Conservation (phyloP, 805 yeast species). For the Wickerhamomyces queroliae region DNA sequence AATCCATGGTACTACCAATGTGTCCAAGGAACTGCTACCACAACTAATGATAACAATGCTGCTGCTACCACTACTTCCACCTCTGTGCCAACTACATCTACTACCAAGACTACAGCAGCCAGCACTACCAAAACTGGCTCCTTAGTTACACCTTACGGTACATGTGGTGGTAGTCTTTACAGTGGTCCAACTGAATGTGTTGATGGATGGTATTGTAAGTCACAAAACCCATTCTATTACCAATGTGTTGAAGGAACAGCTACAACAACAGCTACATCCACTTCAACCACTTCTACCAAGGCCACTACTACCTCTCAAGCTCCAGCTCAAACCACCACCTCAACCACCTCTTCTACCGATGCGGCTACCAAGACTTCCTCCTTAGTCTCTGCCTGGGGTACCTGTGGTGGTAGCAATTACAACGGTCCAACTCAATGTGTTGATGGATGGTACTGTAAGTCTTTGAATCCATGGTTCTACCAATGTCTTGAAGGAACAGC, state of each 20-base stretch:
- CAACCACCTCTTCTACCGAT: not conserved
- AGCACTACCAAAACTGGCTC: too few species aligned
- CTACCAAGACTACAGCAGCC: not conserved
- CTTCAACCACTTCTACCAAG: not conserved
- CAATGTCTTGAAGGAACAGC: constrained; percentile 3
- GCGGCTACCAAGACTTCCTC: not conserved
- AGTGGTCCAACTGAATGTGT: not conserved
- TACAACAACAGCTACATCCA: not conserved
- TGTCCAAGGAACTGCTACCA: not conserved
- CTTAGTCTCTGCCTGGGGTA: not conserved
- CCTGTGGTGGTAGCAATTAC: constrained; percentile 1
- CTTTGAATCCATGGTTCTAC: constrained; percentile 1
- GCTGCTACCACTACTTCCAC: not conserved
- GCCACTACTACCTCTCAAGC: not conserved
- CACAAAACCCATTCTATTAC: not conserved
- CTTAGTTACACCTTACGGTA: too few species aligned
- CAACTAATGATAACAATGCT: not conserved
- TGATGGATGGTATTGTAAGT: not conserved
- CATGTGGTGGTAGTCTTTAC: too few species aligned
- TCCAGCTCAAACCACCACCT: not conserved
- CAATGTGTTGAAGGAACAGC: constrained; percentile 2
- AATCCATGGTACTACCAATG: constrained; percentile 4
- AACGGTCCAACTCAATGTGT: not conserved
- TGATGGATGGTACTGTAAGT: not conserved
- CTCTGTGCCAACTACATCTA: not conserved